Evolutionary conservation across 805 yeast species (phyloP).

Genomic region (Candida montana): DNA sequence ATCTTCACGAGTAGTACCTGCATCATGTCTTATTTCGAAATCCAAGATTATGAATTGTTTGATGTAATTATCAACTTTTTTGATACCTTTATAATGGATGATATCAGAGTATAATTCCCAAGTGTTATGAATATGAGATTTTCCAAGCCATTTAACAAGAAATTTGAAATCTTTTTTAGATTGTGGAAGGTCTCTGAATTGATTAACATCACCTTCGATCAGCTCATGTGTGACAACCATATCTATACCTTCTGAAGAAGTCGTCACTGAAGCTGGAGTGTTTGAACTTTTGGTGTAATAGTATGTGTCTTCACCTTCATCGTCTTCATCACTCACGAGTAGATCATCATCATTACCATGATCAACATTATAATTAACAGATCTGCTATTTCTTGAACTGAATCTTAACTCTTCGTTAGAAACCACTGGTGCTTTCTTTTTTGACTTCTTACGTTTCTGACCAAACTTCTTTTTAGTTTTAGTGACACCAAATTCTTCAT

Average conservation of each 20-base stretch:
- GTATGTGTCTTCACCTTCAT: slow-evolving; percentile 23
- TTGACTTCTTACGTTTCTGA: slow-evolving; percentile 16
- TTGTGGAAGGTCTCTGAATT: slow-evolving; percentile 35
- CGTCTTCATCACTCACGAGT: slow-evolving; percentile 29
- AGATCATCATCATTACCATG: slow-evolving; percentile 45
- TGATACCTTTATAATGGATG: slow-evolving; percentile 59
- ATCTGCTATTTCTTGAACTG: slow-evolving; percentile 59
- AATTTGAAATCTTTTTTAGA: slow-evolving; percentile 58
- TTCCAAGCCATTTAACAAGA: slow-evolving; percentile 78
- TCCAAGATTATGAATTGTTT: slow-evolving; percentile 71
- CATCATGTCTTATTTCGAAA: slow-evolving; percentile 71
- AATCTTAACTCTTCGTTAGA: slow-evolving; percentile 57
- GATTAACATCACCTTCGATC: slow-evolving; percentile 28
- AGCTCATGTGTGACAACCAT: slow-evolving; percentile 52
- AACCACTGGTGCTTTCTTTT: slow-evolving; percentile 15
- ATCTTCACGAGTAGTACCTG: slow-evolving; percentile 83
- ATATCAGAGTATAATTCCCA: slow-evolving; percentile 70
- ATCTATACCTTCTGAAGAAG: slow-evolving; percentile 35
- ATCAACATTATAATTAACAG: slow-evolving; percentile 76
- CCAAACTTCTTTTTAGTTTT: slow-evolving; percentile 24
- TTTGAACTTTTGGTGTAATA: slow-evolving; percentile 19
- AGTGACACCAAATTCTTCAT: slow-evolving; percentile 32
- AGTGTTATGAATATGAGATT: slow-evolving; percentile 89
- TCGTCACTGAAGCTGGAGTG: slow-evolving; percentile 21
- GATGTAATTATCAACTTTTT: slow-evolving; percentile 86